Base-by-base conservation (phyloP, 768 basidiomycete genomes). In the Hysterangium stoloniferum region DNA sequence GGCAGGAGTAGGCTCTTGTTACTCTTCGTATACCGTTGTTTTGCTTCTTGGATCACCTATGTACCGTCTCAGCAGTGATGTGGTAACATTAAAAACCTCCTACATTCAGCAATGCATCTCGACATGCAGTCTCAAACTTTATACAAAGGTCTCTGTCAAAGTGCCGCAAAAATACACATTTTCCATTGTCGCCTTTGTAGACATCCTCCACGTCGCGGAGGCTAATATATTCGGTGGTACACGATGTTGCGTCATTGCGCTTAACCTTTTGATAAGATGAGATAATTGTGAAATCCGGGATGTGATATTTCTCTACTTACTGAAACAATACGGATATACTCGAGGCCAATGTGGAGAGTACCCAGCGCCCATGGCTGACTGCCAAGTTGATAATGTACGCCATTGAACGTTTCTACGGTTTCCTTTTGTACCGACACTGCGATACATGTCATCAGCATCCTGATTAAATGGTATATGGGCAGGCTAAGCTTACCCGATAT, bases 141-240 rank as follows among this genome's bases (percentile, higher is more conserved):
- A 51, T 29, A 24, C 31, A 20, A 12, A 28, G 49, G 8, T 40
- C 38, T 19, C 49, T 37, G 27, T 37, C 38, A 42, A 29, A 28
- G 17, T 35, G 49, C 13, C 38, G 35, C 6, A 51, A 28, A 8
- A 42, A 19, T 41, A 51, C 7, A 13, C 31, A 20, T 6, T 29
- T 13, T 9, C 43, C 38, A 6, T 48, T 34, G 25, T 9, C n/a
- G 20, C 91, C 80, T 38, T 86, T 86, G 66, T 90, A 87, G 1
- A 89, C 78, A 57, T 96, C 92, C 66, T 88, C 90, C 55, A 96
- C 76, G 52, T 94, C 91, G 3, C 75, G 66, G 19, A 93, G 66
- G 5, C 79, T 75, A 45, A 94, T 82, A 47, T 94, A 79, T 58
- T 96, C 92, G 1, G 84, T 86, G 2, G 85, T 79, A 68, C 2